These are phyloP conservation scores for Penicillium daleae DNA, from an alignment of 495 filamentous ascomycete genomes.

Conservation along the genomic window DNA sequence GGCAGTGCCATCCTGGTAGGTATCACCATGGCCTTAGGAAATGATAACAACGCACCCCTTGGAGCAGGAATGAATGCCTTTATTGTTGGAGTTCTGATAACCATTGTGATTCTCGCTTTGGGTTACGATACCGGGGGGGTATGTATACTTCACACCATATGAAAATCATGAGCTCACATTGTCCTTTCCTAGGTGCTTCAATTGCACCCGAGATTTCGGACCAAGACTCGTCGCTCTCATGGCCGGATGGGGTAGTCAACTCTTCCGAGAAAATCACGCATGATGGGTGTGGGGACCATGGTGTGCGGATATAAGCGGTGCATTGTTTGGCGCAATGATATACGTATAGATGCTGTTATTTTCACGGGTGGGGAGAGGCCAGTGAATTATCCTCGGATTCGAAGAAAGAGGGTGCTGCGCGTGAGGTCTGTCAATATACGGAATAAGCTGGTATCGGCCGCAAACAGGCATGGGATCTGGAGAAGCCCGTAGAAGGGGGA, in stretches of 20 bases:
- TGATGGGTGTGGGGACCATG: conserved; percentile 62
- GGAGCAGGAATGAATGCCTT: conserved; percentile 51
- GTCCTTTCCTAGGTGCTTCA: conserved; percentile 54
- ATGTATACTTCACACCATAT: conserved; percentile 18
- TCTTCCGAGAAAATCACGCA: conserved; percentile 41
- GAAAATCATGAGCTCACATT: conserved; percentile 53
- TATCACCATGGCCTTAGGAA: conserved; percentile 58
- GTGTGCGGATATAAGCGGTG: conserved; percentile 52
- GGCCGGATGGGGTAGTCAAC: conserved; percentile 52
- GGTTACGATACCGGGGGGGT: conserved; percentile 34
- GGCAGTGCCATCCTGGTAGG: conserved; percentile 55
- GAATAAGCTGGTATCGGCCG: conserved; percentile 10
- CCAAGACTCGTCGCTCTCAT: conserved; percentile 56
- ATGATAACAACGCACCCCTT: conserved; percentile 48
- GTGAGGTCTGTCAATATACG: conserved; percentile 10
- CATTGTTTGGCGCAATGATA: conserved; percentile 51
- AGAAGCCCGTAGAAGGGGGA: background rate
- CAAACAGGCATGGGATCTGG: conserved; percentile 6
- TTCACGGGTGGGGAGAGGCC: conserved; percentile 19
- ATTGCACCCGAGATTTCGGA: conserved; percentile 60
- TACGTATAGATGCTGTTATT: conserved; percentile 55
- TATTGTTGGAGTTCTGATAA: conserved; percentile 55
- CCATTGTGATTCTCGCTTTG: conserved; percentile 19
- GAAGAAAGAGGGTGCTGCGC: conserved; percentile 13
- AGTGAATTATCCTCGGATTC: conserved; percentile 11